A percentile compares a stretch with the other conserved stretches of the same genome.
phyloP scores from a whole-genome alignment of 306 rosid species.

The Vicia faba region DNA sequence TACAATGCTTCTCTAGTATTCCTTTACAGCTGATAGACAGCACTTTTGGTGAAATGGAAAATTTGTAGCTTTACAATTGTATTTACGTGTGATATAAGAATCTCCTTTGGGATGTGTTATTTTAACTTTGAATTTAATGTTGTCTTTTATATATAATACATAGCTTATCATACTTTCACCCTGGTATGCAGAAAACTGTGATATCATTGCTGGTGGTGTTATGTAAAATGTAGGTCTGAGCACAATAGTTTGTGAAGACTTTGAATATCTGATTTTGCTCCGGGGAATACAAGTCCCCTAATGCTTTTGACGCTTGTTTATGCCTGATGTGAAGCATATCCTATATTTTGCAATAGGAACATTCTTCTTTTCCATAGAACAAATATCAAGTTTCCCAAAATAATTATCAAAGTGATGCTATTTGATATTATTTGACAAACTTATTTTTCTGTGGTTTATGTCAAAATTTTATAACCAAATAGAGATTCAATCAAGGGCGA shows the following conservation, averaged over 20 bases:
- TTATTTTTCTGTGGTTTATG: too few species aligned
- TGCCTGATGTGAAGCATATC: background rate
- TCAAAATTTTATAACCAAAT: too few species aligned
- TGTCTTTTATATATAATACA: background rate
- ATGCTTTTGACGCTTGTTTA: background rate
- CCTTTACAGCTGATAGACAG: conserved; percentile 27
- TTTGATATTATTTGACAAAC: too few species aligned
- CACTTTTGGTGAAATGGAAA: conserved; percentile 33
- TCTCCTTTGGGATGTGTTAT: background rate
- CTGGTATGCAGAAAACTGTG: background rate
- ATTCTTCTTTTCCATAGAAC: too few species aligned
- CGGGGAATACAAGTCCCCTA: background rate
- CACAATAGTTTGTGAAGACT: background rate
- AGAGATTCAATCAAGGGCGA: too few species aligned
- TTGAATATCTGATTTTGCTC: background rate
- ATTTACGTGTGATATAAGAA: conserved; percentile 32
- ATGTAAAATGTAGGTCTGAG: conserved; percentile 4
- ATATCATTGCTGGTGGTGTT: background rate
- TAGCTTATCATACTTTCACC: conserved; percentile 8
- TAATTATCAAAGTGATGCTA: too few species aligned
- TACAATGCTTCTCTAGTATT: conserved; percentile 34
- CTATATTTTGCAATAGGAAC: background rate
- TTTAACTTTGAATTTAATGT: conserved; percentile 14
- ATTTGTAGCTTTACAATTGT: conserved; percentile 24
- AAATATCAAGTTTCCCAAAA: too few species aligned